These are phyloP conservation scores for Fragaria iinumae DNA, from an alignment of 306 rosid species.

Conservation along the genomic window DNA sequence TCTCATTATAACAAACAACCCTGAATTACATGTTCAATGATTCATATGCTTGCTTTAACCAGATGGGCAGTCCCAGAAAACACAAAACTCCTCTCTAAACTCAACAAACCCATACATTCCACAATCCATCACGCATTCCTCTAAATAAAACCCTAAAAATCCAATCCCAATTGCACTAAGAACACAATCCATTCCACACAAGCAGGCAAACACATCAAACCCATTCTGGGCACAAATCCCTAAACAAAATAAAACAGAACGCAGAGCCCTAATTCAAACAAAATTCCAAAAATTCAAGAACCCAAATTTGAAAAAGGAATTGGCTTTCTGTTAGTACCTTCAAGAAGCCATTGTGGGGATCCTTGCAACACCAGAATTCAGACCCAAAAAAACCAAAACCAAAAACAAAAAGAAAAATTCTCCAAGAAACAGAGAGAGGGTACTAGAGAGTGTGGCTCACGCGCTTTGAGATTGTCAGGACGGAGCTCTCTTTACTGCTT, in stretches of 20 bases:
- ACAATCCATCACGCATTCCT: slow-evolving; percentile 55
- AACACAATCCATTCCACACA: slow-evolving; percentile 23
- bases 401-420: not conserved
- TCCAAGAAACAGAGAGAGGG: not conserved
- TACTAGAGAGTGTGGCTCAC: slow-evolving; percentile 35
- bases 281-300: not conserved
- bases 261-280: slow-evolving; percentile 13
- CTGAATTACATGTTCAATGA: slow-evolving; percentile 11
- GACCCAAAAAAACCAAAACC: not conserved
- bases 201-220: slow-evolving; percentile 15
- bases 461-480: slow-evolving; percentile 48
- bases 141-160: slow-evolving; percentile 52
- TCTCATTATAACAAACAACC: not conserved
- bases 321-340: slow-evolving; percentile 6
- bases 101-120: slow-evolving; percentile 41
- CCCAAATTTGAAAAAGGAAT: not conserved
- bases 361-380: slow-evolving; percentile 17
- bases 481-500: slow-evolving; percentile 37
- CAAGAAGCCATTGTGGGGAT: slow-evolving; percentile 20
- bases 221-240: slow-evolving; percentile 20
- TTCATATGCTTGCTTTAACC: slow-evolving; percentile 20
- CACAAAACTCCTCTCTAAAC: slow-evolving; percentile 39
- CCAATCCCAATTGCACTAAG: slow-evolving; percentile 20
- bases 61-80: slow-evolving; percentile 40
- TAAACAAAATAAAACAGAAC: slow-evolving; percentile 13